These are phyloP conservation scores for Talaromyces pinophilus DNA, from an alignment of 2,329 filamentous ascomycete species.

Conservation along the genomic window DNA sequence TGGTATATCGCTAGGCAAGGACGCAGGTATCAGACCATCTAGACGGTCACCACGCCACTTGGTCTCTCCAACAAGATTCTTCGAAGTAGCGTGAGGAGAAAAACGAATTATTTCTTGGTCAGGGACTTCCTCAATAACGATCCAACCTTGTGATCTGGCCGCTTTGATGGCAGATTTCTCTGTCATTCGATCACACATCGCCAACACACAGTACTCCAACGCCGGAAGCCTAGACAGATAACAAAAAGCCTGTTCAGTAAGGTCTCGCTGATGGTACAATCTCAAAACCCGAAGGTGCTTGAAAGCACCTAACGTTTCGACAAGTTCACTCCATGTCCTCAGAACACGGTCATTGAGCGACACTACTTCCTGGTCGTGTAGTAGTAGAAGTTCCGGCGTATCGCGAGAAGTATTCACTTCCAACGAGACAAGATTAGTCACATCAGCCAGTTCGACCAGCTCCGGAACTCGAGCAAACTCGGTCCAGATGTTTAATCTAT, in stretches of 20 bases:
- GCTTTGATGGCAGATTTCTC: constrained; percentile 25
- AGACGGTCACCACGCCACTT: neutral
- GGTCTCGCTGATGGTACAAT: constrained; percentile 35
- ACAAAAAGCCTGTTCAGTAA: constrained; percentile 36
- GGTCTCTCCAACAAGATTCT: neutral
- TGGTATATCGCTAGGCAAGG: constrained; percentile 24
- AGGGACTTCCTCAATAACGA: neutral
- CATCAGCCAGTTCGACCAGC: constrained; percentile 40
- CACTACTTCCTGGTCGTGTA: constrained; percentile 24
- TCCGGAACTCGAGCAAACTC: constrained; percentile 36
- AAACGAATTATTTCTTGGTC: neutral
- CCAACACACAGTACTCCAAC: constrained; percentile 38
- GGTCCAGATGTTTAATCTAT: constrained; percentile 38
- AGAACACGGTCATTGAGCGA: constrained; percentile 43
- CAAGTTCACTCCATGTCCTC: constrained; percentile 45
- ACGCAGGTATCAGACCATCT: neutral
- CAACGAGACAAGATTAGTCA: constrained; percentile 45
- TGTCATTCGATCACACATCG: constrained; percentile 35
- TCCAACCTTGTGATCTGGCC: constrained; percentile 16
- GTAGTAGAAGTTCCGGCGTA: constrained; percentile 13
- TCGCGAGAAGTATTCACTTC: constrained; percentile 35
- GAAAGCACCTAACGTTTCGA: constrained; percentile 35
- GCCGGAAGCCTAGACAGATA: constrained; percentile 40
- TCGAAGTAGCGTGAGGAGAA: neutral
- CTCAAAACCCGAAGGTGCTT: constrained; percentile 41